A percentile compares a stretch with the other conserved stretches of the same genome.
Conservation (phyloP, 306 rosid genomes). For the Vicia villosa region DNA sequence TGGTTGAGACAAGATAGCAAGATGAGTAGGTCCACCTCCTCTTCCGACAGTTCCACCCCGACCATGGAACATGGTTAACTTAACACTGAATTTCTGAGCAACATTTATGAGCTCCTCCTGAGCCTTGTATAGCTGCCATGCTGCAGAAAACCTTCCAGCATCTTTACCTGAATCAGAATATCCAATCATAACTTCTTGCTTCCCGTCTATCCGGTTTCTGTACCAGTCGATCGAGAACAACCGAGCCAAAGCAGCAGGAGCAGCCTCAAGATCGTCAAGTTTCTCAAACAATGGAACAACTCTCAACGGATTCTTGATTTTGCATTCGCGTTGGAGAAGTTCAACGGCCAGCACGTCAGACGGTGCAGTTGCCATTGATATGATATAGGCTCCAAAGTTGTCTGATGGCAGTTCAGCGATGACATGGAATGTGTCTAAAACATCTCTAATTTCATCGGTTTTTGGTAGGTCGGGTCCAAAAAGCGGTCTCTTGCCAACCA, state of each 20-base stretch:
- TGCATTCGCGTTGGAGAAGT: conserved; percentile 92
- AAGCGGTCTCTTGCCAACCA: conserved; percentile 84
- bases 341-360: conserved; percentile 97
- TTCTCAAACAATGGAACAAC: conserved; percentile 96
- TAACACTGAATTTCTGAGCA: conserved; percentile 79
- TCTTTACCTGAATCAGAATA: conserved; percentile 98
- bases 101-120: conserved; percentile 93
- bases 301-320: conserved; percentile 70
- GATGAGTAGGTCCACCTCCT: conserved; percentile 99
- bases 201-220: conserved; percentile 72
- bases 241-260: conserved; percentile 92
- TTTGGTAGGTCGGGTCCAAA: conserved; percentile 94
- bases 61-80: conserved; percentile 98
- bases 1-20: conserved; percentile 96
- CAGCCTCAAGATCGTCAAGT: conserved; percentile 90
- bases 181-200: conserved; percentile 99
- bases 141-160: conserved; percentile 96
- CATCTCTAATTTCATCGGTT: conserved; percentile 92
- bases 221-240: conserved; percentile 91
- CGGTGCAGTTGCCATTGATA: conserved; percentile 95
- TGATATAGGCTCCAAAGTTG: conserved; percentile 95
- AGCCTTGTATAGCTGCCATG: conserved; percentile 97
- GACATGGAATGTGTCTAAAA: conserved; percentile 83
- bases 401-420: conserved; percentile 89
- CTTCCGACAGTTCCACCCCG: conserved; percentile 99